Evolutionary conservation across 2,329 filamentous ascomycete genomes (phyloP).

Genomic region (Verticillium zaregamsianum): DNA sequence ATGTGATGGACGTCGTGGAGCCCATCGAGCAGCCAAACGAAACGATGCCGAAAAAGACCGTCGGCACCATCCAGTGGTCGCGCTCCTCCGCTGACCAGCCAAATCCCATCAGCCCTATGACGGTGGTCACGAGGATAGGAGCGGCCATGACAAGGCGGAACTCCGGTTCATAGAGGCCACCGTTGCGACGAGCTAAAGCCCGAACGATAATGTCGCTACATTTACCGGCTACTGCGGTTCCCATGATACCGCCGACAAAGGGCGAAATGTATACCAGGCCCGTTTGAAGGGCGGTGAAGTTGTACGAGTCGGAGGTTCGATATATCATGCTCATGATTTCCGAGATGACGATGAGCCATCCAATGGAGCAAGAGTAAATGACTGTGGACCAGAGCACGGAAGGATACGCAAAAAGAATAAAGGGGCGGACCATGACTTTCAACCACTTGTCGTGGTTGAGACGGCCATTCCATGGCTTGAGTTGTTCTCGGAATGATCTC

Average conservation of each 20-base stretch:
- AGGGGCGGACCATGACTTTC: slow-evolving; percentile 72
- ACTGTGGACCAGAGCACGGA: slow-evolving; percentile 83
- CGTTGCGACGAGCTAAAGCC: slow-evolving; percentile 77
- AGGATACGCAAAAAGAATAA: slow-evolving; percentile 84
- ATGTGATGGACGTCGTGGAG: slow-evolving; percentile 88
- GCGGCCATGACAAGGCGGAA: slow-evolving; percentile 85
- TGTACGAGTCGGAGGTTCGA: slow-evolving; percentile 63
- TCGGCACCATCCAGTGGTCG: slow-evolving; percentile 86
- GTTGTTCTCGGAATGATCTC: slow-evolving; percentile 68
- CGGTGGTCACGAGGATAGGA: slow-evolving; percentile 73
- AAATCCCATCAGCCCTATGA: slow-evolving; percentile 87
- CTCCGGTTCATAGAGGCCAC: slow-evolving; percentile 82
- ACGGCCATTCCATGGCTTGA: slow-evolving; percentile 74
- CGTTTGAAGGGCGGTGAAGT: slow-evolving; percentile 75
- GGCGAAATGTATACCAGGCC: slow-evolving; percentile 88
- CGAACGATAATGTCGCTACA: slow-evolving; percentile 82
- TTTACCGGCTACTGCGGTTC: slow-evolving; percentile 87
- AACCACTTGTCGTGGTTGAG: slow-evolving; percentile 76
- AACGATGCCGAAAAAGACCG: slow-evolving; percentile 85
- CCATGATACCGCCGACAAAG: slow-evolving; percentile 82
- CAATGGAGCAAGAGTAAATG: slow-evolving; percentile 83
- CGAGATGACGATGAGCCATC: slow-evolving; percentile 93
- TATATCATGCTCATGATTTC: slow-evolving; percentile 83
- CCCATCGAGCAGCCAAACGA: slow-evolving; percentile 90
- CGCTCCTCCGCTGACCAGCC: slow-evolving; percentile 81